A percentile compares a stretch with the other conserved stretches of the same genome.
Conservation (phyloP, 257 asterid genomes). For the Solanum chiquidenum region DNA sequence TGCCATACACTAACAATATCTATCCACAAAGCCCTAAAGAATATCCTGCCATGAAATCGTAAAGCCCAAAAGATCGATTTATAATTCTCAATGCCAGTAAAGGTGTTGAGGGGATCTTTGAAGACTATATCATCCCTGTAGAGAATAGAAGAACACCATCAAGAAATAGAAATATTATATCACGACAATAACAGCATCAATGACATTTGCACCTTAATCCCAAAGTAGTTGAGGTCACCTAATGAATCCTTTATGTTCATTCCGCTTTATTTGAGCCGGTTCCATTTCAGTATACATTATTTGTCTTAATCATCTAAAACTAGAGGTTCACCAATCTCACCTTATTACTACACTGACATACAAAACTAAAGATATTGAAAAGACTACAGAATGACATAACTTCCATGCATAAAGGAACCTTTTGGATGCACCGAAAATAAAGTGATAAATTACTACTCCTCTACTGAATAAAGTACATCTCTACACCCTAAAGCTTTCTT, state of each 20-base stretch:
- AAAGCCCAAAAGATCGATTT: slow-evolving; percentile 78
- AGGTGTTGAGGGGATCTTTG: slow-evolving; percentile 67
- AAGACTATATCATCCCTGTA: slow-evolving; percentile 85
- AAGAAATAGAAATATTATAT: not conserved
- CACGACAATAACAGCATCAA: not conserved
- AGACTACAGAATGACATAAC: not conserved
- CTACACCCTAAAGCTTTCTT: not conserved
- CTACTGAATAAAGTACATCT: not conserved
- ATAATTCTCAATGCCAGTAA: slow-evolving; percentile 70
- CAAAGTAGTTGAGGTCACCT: not conserved
- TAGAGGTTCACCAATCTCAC: not conserved
- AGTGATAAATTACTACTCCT: not conserved
- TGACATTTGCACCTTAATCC: not conserved
- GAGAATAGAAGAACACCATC: not conserved
- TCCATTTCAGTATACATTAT: not conserved
- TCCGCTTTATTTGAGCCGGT: not conserved
- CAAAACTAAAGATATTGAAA: not conserved
- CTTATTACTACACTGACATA: not conserved
- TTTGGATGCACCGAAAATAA: not conserved
- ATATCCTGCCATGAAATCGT: slow-evolving; percentile 70
- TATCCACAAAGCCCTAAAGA: slow-evolving; percentile 68
- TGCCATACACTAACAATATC: slow-evolving; percentile 79
- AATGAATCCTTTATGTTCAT: not conserved
- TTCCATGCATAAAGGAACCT: not conserved
- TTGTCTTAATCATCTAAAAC: not conserved